Evolutionary conservation across 2,329 filamentous ascomycete species (phyloP), one percentile per base, ranked within the genome.

Genomic region (Shiraia bambusicola): DNA sequence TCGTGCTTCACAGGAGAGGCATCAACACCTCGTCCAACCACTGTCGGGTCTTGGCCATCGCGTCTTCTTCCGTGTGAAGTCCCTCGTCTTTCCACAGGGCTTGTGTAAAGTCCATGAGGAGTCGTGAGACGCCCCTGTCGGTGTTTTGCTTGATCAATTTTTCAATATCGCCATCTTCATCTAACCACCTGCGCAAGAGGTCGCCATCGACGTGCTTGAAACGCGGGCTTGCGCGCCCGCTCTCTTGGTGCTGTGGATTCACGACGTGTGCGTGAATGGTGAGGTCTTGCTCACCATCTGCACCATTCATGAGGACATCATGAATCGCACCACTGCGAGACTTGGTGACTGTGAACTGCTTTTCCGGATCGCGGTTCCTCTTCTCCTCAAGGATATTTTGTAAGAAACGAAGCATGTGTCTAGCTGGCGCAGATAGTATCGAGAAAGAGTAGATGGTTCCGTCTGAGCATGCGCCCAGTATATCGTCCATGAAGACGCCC

Each of bases 401-500:
- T 1, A 96, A 62, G 49, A 92, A 82, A 42, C 78, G 77, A 4
- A 97, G 74, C 3, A 95, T 73, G 6, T 77, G 76, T 80, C 85
- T 87, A 6, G 84, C 77, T 2, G 78, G 67, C 13, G 77, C 58
- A 8, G 76, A 72, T 1, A 97, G 69, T 11, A 91, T 69, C 1
- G 79, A 79, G 54, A 96, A 85, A 12, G 71, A 65, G 30, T 75
- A 72, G 11, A 82, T 57, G 1, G 74, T 71, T 25, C 79, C 79
- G 42, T 79, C 77, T 39, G 74, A 69, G 34, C 74, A 74, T 15
- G 72, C 72, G 16, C 75, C 72, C 11, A 81, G 52, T 17, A 78
- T 71, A 24, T 79, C 65, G 28, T 75, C 69, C n/a, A 63, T 58
- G 1, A 73, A 56, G 16, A 78, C 51, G 29, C 72, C 71, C 60